phyloP scores from a whole-genome alignment of 345 rosid species.

The Anacardium occidentale region DNA sequence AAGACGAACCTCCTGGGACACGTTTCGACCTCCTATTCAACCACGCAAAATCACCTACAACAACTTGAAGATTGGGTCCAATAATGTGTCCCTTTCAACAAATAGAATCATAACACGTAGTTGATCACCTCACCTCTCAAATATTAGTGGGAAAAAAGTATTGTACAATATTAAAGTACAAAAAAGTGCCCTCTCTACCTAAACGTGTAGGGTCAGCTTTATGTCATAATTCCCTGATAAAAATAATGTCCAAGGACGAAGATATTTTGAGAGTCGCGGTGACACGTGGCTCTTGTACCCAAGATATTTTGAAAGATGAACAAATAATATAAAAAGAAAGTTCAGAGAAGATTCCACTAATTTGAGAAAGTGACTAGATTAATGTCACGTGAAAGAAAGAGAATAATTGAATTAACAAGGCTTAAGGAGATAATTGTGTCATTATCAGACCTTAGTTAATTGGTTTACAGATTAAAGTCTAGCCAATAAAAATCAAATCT shows the following conservation, averaged over 20 bases:
- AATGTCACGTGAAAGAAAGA: not conserved
- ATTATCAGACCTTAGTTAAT: not conserved
- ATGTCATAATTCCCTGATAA: not conserved
- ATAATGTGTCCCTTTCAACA: not conserved
- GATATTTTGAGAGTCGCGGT: constrained; percentile 11
- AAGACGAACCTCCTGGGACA: not conserved
- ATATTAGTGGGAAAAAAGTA: constrained; percentile 4
- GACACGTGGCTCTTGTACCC: constrained; percentile 3
- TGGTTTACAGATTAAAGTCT: not conserved
- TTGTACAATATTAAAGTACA: not conserved
- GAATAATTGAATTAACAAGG: not conserved
- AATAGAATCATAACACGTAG: constrained; percentile 3
- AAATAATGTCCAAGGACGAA: constrained; percentile 6
- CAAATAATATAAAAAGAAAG: not conserved
- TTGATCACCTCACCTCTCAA: too few relatives aligned
- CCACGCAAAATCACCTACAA: constrained; percentile 10
- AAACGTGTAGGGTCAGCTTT: constrained; percentile 6
- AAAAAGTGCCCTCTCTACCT: constrained; percentile 5
- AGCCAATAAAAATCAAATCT: not conserved
- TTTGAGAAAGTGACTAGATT: too few relatives aligned
- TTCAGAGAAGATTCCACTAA: not conserved
- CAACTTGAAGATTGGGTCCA: not conserved
- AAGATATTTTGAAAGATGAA: constrained; percentile 15
- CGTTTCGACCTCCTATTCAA: not conserved
- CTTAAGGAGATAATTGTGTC: not conserved